A percentile compares a stretch with the other conserved stretches of the same genome.
phyloP scores from a whole-genome alignment of 148 eudicot genomes.

The Oxyria digyna region DNA sequence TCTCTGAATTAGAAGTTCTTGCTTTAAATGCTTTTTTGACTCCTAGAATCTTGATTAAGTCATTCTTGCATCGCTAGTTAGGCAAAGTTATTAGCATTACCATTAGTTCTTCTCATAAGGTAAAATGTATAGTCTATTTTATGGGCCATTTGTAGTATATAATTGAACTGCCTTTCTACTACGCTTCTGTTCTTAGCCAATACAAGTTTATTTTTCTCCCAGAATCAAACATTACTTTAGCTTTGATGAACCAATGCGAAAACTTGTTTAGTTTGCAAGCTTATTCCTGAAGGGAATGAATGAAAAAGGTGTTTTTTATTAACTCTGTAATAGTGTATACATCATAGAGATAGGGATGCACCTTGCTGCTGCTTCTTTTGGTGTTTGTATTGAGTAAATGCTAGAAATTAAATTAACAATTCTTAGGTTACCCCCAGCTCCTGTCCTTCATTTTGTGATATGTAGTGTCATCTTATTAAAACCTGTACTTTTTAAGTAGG shows the following conservation, averaged over 20 bases:
- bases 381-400: background rate
- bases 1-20: background rate
- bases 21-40: background rate
- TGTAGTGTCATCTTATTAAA: background rate
- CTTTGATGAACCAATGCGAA: background rate
- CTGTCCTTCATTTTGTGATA: no score
- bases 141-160: background rate
- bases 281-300: background rate
- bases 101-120: background rate
- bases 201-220: background rate
- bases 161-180: background rate
- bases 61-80: background rate
- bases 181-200: background rate
- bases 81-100: background rate
- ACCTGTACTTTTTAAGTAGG: background rate
- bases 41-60: background rate
- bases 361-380: background rate
- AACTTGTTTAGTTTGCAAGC: background rate
- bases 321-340: background rate
- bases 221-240: background rate
- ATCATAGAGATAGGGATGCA: background rate
- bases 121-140: background rate
- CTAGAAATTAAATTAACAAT: background rate
- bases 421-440: background rate
- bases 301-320: background rate